These are phyloP conservation scores for Ambrosia trifida DNA, from an alignment of 129 eudicot species.

Conservation along the genomic window DNA sequence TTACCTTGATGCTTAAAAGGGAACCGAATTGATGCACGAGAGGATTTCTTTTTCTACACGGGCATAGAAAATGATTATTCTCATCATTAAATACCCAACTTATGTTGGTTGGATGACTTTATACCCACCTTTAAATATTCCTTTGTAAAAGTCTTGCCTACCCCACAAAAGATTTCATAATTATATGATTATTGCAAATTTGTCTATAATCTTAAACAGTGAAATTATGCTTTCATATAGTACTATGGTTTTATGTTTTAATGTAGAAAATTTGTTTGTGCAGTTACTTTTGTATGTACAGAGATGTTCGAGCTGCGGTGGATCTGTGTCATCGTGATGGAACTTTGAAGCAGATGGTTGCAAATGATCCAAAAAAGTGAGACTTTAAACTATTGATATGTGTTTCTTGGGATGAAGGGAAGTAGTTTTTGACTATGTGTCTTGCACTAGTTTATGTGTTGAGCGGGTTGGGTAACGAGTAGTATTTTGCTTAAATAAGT, in stretches of 20 bases:
- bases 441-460: not conserved
- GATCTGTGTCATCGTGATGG: constrained; percentile 99
- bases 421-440: not conserved
- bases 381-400: not conserved
- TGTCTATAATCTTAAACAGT: not conserved
- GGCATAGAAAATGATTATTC: constrained; percentile 3
- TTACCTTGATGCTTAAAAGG: not conserved
- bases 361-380: constrained; percentile 80
- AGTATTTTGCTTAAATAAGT: too few species aligned
- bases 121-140: not conserved
- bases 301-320: constrained; percentile 96
- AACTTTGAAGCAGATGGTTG: constrained; percentile 95
- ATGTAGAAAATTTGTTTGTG: constrained; percentile 29
- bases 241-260: constrained; percentile 7
- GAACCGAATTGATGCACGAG: not conserved
- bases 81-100: not conserved
- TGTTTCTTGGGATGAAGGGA: not conserved
- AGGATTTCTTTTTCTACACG: not conserved
- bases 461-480: not conserved
- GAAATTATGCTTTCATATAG: not conserved
- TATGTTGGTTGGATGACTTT: constrained; percentile 1
- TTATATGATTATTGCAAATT: not conserved
- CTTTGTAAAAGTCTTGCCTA: not conserved
- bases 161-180: not conserved
- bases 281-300: constrained; percentile 88